phyloP scores from a whole-genome alignment of 805 yeast genomes.

The Lachancea quebecensis region DNA sequence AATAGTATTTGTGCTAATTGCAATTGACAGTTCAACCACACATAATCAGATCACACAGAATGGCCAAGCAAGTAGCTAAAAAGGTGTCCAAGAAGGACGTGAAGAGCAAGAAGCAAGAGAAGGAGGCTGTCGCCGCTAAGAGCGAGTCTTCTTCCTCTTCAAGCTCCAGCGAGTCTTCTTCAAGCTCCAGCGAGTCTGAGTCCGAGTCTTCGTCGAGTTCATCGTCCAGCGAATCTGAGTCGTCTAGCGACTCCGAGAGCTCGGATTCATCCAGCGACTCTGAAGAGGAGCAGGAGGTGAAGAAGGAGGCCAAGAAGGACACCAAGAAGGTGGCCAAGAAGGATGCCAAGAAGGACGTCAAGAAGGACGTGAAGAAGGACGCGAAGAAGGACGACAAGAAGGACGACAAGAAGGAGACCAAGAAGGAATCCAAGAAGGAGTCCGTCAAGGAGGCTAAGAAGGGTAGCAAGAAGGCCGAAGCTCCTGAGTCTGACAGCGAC shows the following conservation, averaged over 20 bases:
- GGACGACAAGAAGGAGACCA: constrained; percentile 1
- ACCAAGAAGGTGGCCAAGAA: neutral
- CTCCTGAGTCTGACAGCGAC: constrained; percentile 18
- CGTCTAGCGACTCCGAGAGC: constrained; percentile 23
- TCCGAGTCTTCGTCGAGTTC: constrained; percentile 11
- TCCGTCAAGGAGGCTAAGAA: constrained; percentile 25
- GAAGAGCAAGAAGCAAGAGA: constrained; percentile 18
- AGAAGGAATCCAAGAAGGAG: constrained; percentile 20
- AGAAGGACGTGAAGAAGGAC: neutral
- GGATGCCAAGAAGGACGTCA: neutral
- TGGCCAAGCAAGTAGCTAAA: constrained; percentile 11
- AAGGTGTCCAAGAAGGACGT: constrained; percentile 26
- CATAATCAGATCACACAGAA: constrained; percentile 1
- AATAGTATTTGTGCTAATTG: neutral
- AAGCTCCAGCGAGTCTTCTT: constrained; percentile 16
- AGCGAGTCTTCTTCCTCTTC: constrained; percentile 1
- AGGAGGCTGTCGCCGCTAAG: constrained; percentile 17
- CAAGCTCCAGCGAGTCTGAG: constrained; percentile 11
- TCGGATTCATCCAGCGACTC: constrained; percentile 14
- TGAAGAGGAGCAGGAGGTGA: constrained; percentile 3
- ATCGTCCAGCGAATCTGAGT: constrained; percentile 33
- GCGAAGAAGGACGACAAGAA: constrained; percentile 2
- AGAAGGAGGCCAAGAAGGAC: neutral
- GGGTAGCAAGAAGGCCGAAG: constrained; percentile 14
- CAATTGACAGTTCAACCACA: neutral